Conservation (phyloP, 768 basidiomycete species). For the Boletus bicolor region DNA sequence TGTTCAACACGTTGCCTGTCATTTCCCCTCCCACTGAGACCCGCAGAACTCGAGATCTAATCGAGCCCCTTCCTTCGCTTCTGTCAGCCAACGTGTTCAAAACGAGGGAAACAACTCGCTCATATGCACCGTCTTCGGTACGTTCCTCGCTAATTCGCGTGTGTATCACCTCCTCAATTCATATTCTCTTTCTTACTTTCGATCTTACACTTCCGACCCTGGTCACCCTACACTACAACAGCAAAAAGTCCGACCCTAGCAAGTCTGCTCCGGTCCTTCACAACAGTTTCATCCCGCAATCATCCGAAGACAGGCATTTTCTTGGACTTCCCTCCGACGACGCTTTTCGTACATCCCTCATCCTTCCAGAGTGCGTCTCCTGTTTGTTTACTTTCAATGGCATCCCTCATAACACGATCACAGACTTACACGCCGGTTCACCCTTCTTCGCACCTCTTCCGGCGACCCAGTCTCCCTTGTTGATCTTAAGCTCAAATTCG, state of each 20-base stretch:
- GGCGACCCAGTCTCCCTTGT: constrained; percentile 66
- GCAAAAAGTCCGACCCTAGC: constrained; percentile 72
- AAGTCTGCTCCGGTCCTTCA: constrained; percentile 46
- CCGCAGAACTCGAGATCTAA: constrained; percentile 26
- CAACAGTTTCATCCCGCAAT: constrained; percentile 26
- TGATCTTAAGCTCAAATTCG: constrained; percentile 62
- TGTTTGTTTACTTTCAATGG: constrained; percentile 3
- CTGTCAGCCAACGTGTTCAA: constrained; percentile 60
- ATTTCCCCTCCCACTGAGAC: constrained; percentile 31
- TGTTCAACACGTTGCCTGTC: constrained; percentile 72
- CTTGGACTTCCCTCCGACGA: constrained; percentile 62
- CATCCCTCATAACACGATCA: constrained; percentile 17
- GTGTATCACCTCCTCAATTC: constrained; percentile 25
- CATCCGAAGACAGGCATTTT: constrained; percentile 39
- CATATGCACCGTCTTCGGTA: constrained; percentile 83
- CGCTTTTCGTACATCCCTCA: constrained; percentile 84
- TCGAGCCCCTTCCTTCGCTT: constrained; percentile 30
- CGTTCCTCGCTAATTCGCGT: constrained; percentile 36
- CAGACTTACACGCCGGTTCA: constrained; percentile 81
- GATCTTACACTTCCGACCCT: constrained; percentile 24
- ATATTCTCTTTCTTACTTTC: constrained; percentile 16
- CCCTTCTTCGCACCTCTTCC: constrained; percentile 65
- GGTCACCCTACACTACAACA: constrained; percentile 31
- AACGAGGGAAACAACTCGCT: constrained; percentile 46
- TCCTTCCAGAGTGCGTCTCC: constrained; percentile 73